Evolutionary conservation across 495 filamentous ascomycete species (phyloP), one percentile per base, ranked within the genome.

Genomic region (Gamarada debralockiae): DNA sequence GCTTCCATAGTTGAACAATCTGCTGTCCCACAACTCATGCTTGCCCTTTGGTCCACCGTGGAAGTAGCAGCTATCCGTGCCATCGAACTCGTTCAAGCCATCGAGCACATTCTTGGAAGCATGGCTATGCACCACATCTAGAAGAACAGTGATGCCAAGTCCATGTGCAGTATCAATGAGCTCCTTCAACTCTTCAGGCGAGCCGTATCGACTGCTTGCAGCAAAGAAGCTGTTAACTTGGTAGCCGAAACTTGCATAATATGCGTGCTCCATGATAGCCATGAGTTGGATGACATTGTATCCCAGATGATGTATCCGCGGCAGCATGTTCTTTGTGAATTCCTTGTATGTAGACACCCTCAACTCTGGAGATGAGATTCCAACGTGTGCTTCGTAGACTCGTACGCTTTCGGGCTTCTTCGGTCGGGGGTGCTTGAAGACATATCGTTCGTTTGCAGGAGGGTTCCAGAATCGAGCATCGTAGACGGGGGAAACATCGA

Each of bases 221-320:
- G 93, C 95, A 64, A 97, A 98, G 78, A 98, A 97, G 71, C 86
- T 96, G 70, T 96, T 97, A 60, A 98, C 82, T 65, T 98, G 93
- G 69, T 98, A 98, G 29, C 93, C 93, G 62, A 98, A 98, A 60
- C 92, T 97, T 57, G 93, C 93, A 69, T 98, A 98, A 74, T 98
- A 98, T 23, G 93, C 92, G 71, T 98, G 93, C 67, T 98, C 93
- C 90, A 97, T 97, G 60, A 98, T 79, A 36, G 93, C 93, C 93
- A 98, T 98, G 58, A 98, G 76, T 68, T 98, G 93, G 60, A 98
- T 97, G 36, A 92, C 86, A 72, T 98, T 97, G 73, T 98, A 98
- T 49, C 92, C 93, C 50, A 97, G 76, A 60, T 81, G 74, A 62
- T 91, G 84, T 71, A 98, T 97, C 55, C 92, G 84, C 8, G 92